Conservation (phyloP, 345 rosid genomes). For the Adansonia digitata region DNA sequence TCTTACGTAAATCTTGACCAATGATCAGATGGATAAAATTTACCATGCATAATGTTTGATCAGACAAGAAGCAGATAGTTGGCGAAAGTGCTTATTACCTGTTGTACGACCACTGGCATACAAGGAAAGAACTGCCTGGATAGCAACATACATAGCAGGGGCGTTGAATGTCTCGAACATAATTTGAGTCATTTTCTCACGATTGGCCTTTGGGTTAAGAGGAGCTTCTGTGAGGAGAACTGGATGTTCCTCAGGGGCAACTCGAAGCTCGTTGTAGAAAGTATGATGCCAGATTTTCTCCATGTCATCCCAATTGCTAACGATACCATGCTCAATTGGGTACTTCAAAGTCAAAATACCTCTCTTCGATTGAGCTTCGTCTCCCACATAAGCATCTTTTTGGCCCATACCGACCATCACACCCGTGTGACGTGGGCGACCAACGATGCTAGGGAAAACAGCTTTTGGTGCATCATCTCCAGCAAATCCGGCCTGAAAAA, state of each 20-base stretch:
- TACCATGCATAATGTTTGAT: not conserved
- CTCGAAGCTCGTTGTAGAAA: constrained; percentile 83
- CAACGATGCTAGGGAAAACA: constrained; percentile 63
- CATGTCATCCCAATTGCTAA: constrained; percentile 96
- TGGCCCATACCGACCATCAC: constrained; percentile 88
- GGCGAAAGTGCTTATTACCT: constrained; percentile 36
- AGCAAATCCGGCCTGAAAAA: constrained; percentile 56
- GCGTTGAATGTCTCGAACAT: constrained; percentile 92
- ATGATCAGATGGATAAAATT: not conserved
- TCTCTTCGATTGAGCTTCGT: constrained; percentile 73
- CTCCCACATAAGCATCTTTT: constrained; percentile 88
- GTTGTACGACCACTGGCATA: constrained; percentile 78
- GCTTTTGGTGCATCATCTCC: constrained; percentile 73
- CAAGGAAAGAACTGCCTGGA: constrained; percentile 80
- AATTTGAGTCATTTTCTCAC: constrained; percentile 90
- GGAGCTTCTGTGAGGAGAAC: constrained; percentile 79
- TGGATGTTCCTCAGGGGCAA: constrained; percentile 72
- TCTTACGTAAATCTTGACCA: not conserved
- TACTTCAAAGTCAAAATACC: constrained; percentile 75
- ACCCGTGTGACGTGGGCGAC: constrained; percentile 92
- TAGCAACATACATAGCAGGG: constrained; percentile 91
- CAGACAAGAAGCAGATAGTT: not conserved
- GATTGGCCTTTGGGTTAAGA: constrained; percentile 72
- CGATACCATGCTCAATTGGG: constrained; percentile 89
- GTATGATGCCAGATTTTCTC: constrained; percentile 97